Base-by-base conservation (phyloP, 2,329 filamentous ascomycete species). In the Colletotrichum gigasporum region DNA sequence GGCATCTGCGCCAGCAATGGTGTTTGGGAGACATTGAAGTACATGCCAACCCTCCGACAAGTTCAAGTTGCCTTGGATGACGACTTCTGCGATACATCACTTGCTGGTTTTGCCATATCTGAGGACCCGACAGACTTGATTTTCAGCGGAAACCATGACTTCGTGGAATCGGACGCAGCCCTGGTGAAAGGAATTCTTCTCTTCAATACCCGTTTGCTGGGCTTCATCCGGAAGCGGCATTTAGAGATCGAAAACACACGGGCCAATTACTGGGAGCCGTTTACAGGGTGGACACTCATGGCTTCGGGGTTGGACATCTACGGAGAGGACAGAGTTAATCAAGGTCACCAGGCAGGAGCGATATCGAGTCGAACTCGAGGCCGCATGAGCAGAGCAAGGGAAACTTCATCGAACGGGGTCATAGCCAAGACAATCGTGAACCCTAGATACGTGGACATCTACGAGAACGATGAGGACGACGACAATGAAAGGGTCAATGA, bases 311-410 rank as follows among this genome's bases (percentile, higher is more conserved):
- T 55, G 10, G 56, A 60, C 10, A 14, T 60, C 8, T 55, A 44
- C 12, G 56, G 48, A 9, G 48, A 55, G 11, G 28, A 45, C 11
- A 24, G 48, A 5, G 20, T 44, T 28, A 11, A n/a, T 12, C 54
- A 41, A 26, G 18, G 16, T 39, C 16, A 30, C n/a, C 34, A 41
- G 12, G 22, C 54, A 8, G 44, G 16, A 3, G 37, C 30, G 14
- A 18, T 58, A n/a, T 50, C 24, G n/a, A 10, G 42, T 10, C 12
- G 52, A 18, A 51, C 54, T 48, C 54, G 54, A 24, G 18, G 54
- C 8, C 44, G 54, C 11, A 41, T 16, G 34, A 24, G 12, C 9
- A 58, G 54, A 26, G 26, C n/a, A 18, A 50, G 4, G 9, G 18
- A 37, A 45, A 14, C 18, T 1, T 35, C 32, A 26, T 18, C 30